Conservation (phyloP, 1,284 basidiomycete genomes). For the Singerocomus inundabilis region DNA sequence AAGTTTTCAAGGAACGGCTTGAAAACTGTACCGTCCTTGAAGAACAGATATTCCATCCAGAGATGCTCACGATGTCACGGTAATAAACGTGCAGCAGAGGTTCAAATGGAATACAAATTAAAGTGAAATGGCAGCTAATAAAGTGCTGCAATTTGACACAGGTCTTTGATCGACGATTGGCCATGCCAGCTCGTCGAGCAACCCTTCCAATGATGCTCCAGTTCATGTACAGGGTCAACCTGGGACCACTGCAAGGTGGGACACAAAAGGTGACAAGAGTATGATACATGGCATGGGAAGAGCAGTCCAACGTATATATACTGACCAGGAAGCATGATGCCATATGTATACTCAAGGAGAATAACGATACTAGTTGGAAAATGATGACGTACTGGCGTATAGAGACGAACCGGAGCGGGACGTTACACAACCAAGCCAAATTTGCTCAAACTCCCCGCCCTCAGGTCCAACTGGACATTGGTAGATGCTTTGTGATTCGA, state of each 20-base stretch:
- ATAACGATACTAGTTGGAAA: too few relatives aligned
- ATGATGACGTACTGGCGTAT: too few relatives aligned
- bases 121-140: neutral
- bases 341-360: too few relatives aligned
- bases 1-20: conserved; percentile 23
- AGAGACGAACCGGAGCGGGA: too few relatives aligned
- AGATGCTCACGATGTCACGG: conserved; percentile 3
- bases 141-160: conserved; percentile 16
- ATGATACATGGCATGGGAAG: too few relatives aligned
- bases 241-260: too few relatives aligned
- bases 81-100: neutral
- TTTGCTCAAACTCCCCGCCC: conserved; percentile 38
- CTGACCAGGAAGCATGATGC: too few relatives aligned
- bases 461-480: conserved; percentile 43
- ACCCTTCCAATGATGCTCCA: too few relatives aligned
- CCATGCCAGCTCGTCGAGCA: too few relatives aligned
- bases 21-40: neutral
- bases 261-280: too few relatives aligned
- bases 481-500: conserved; percentile 39
- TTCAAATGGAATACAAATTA: neutral
- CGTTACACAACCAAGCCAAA: conserved; percentile 71
- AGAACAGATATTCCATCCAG: neutral
- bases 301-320: too few relatives aligned
- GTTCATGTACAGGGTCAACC: too few relatives aligned
- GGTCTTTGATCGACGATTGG: conserved; percentile 15